phyloP scores from a whole-genome alignment of 176 grass and related monocot species.

The Oryza meridionalis region DNA sequence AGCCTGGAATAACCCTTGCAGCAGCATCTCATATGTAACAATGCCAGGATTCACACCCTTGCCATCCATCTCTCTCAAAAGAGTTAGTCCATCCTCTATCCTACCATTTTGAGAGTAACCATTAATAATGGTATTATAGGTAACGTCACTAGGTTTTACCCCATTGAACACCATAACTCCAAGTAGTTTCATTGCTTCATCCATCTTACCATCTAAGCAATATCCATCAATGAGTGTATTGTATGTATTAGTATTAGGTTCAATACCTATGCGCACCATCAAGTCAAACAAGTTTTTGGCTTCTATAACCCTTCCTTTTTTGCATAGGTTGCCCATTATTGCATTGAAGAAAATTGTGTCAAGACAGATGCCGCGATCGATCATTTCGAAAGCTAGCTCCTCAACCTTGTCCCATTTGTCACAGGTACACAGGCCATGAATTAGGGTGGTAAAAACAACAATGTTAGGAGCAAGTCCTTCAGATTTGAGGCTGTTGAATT shows the following conservation, averaged over 20 bases:
- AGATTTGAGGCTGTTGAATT: background rate
- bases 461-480: background rate
- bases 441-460: background rate
- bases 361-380: background rate
- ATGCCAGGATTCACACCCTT: background rate
- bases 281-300: conserved; percentile 30
- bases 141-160: background rate
- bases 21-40: background rate
- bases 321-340: conserved; percentile 26
- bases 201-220: conserved; percentile 12
- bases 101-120: background rate
- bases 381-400: background rate
- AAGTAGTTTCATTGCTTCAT: conserved; percentile 7
- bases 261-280: conserved; percentile 25
- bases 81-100: conserved; percentile 14
- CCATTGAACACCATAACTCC: background rate
- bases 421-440: background rate
- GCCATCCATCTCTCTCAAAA: conserved; percentile 4
- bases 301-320: conserved; percentile 8
- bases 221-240: conserved; percentile 27
- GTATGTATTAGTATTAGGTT: conserved; percentile 29
- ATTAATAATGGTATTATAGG: conserved; percentile 8
- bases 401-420: background rate
- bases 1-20: background rate
- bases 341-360: background rate